Evolutionary conservation across 2,329 filamentous ascomycete species (phyloP), one percentile per base, ranked within the genome.

Genomic region (Penicillium digitatum): DNA sequence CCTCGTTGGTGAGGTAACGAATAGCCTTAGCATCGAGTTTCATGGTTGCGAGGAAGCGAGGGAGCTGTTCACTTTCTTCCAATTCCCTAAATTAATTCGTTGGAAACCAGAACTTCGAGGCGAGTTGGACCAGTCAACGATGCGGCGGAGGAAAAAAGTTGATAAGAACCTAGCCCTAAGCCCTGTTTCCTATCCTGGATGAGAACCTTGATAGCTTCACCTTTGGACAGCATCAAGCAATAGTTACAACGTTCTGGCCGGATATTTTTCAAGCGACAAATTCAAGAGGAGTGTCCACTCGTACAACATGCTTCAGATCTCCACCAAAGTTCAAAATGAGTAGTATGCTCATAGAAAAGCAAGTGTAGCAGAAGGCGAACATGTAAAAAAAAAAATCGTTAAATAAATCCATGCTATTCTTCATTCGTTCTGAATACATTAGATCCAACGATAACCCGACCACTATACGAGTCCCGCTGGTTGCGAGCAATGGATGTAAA

Each of bases 21-120:
- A 99, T 87, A 47, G 89, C 87, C 73, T 91, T 91, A 47, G 93
- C 92, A 73, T 99, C 91, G 73, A 99, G 85, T 80, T 94, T 95
- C 94, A 99, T 99, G 61, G 57, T 76, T 51, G 20, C 22, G 34
- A 32, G 26, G 32, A 20, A 44, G 5, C 32, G n/a, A 69, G 55
- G 31, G 8, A 27, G 11, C 14, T 24, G 32, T 53, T 27, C 38
- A 35, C 22, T 27, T 12, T 29, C 44, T 48, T 31, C 24, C 2
- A 7, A 48, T 18, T 46, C 16, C 32, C 7, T 37, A 51, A 38
- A 31, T 22, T 43, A 22, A 48, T 48, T 42, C 24, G 39, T 34
- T 51, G 47, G 9, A 26, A 16, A 46, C 46, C 35, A 32, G 16
- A 55, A 51, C 35, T 44, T 37, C 29, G 27, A 43, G 27, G 18